These are phyloP conservation scores for Xylariaceae sp. DNA, from an alignment of 2,329 filamentous ascomycete genomes.

Conservation along the genomic window DNA sequence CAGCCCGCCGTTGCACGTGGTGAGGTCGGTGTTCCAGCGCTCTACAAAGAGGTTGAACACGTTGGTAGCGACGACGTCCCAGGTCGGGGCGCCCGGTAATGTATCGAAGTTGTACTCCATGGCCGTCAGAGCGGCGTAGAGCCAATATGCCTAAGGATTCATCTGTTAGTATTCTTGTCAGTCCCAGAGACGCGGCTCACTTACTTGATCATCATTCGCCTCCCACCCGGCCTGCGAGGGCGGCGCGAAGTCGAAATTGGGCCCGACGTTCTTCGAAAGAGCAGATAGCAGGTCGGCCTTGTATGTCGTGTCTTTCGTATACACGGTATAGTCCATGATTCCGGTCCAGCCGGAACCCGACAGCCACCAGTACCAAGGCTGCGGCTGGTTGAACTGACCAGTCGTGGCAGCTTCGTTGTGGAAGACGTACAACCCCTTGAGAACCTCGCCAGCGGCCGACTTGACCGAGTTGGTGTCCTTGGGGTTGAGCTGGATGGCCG, in stretches of 20 bases:
- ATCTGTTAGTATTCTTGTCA: slow-evolving; percentile 4
- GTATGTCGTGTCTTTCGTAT: slow-evolving; percentile 47
- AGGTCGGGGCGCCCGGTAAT: slow-evolving; percentile 38
- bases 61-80: slow-evolving; percentile 54
- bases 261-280: slow-evolving; percentile 45
- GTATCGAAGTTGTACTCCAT: slow-evolving; percentile 50
- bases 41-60: slow-evolving; percentile 51
- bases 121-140: slow-evolving; percentile 52
- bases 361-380: slow-evolving; percentile 36
- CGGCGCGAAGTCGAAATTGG: slow-evolving; percentile 48
- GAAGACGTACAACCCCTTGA: slow-evolving; percentile 31
- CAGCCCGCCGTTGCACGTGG: slow-evolving; percentile 57
- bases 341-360: slow-evolving; percentile 32
- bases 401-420: slow-evolving; percentile 31
- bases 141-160: slow-evolving; percentile 44
- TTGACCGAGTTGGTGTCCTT: slow-evolving; percentile 27
- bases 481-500: slow-evolving; percentile 26
- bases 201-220: slow-evolving; percentile 57
- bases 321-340: slow-evolving; percentile 40
- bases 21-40: slow-evolving; percentile 47
- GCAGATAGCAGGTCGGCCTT: slow-evolving; percentile 41
- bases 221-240: slow-evolving; percentile 40
- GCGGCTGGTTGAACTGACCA: slow-evolving; percentile 33
- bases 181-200: neutral
- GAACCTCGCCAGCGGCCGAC: slow-evolving; percentile 26